A percentile compares a stretch with the other conserved stretches of the same genome.
Conservation (phyloP, 2,329 filamentous ascomycete genomes). For the Calonectria ilicicola region DNA sequence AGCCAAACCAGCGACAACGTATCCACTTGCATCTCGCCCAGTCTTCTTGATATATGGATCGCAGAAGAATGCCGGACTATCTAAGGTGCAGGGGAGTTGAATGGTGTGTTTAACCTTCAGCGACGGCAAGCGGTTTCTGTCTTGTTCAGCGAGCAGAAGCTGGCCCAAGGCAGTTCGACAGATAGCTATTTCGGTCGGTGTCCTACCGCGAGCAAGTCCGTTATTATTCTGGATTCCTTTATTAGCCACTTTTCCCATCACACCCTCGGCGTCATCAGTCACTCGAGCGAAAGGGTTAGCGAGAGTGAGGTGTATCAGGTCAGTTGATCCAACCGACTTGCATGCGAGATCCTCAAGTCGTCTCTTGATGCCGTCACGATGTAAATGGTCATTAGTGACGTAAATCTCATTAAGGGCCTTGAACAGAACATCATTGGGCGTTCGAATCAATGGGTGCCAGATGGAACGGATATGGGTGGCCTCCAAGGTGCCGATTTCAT, state of each 20-base stretch:
- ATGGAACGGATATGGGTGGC: not conserved
- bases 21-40: not conserved
- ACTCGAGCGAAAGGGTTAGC: not conserved
- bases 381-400: not conserved
- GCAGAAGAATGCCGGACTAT: not conserved
- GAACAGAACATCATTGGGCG: not conserved
- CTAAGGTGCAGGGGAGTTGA: not conserved
- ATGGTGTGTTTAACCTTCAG: not conserved
- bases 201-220: not conserved
- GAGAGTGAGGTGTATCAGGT: not conserved
- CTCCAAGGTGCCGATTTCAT: not conserved
- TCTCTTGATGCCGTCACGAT: not conserved
- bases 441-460: not conserved
- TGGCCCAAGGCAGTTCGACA: not conserved
- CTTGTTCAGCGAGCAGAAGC: not conserved
- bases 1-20: not conserved
- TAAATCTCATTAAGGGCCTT: slow-evolving; percentile 3
- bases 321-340: not conserved
- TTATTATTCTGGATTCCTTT: slow-evolving; percentile 1
- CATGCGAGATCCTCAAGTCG: not conserved
- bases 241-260: not conserved
- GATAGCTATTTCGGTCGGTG: not conserved
- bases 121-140: not conserved
- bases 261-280: not conserved
- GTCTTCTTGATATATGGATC: slow-evolving; percentile 2